These are phyloP conservation scores for Abortiporus biennis DNA, from an alignment of 1,284 basidiomycete genomes.

Conservation along the genomic window DNA sequence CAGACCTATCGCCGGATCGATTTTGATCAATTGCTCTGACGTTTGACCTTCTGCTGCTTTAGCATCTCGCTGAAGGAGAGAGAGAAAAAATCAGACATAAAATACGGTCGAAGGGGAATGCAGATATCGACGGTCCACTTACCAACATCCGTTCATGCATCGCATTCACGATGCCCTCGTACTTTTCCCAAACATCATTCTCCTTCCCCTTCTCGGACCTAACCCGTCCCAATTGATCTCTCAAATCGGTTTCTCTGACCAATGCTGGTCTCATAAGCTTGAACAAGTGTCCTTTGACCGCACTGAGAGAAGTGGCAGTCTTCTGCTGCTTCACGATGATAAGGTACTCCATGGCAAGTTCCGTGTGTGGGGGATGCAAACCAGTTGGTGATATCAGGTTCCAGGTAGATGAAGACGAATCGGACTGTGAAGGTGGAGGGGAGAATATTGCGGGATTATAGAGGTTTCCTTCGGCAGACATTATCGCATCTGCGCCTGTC, in stretches of 20 bases:
- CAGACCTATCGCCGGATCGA: conserved; percentile 48
- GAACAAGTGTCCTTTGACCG: conserved; percentile 91
- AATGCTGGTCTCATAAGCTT: conserved; percentile 84
- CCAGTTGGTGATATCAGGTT: conserved; percentile 31
- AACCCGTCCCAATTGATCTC: conserved; percentile 62
- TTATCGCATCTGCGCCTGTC: conserved; percentile 89
- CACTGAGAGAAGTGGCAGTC: conserved; percentile 70
- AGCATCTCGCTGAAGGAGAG: conserved; percentile 36
- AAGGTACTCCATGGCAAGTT: conserved; percentile 84
- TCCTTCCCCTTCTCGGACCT: conserved; percentile 30
- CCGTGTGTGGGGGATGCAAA: conserved; percentile 53
- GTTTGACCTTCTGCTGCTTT: conserved; percentile 29
- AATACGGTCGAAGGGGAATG: neutral
- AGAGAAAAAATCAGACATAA: neutral
- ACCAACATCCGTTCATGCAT: conserved; percentile 64
- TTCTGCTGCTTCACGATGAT: conserved; percentile 69
- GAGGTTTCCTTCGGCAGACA: conserved; percentile 94
- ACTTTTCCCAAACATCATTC: conserved; percentile 41
- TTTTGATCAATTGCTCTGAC: conserved; percentile 38
- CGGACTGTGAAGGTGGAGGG: conserved; percentile 10
- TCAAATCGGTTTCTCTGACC: conserved; percentile 61
- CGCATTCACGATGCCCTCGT: conserved; percentile 57
- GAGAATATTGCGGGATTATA: conserved; percentile 89
- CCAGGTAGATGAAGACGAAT: conserved; percentile 15
- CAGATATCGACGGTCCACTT: conserved; percentile 43